Percentiles rank a stretch among this genome's conserved stretches.
Evolutionary conservation across 495 filamentous ascomycete genomes (phyloP).

Genomic region (Aspergillus cavernicola): DNA sequence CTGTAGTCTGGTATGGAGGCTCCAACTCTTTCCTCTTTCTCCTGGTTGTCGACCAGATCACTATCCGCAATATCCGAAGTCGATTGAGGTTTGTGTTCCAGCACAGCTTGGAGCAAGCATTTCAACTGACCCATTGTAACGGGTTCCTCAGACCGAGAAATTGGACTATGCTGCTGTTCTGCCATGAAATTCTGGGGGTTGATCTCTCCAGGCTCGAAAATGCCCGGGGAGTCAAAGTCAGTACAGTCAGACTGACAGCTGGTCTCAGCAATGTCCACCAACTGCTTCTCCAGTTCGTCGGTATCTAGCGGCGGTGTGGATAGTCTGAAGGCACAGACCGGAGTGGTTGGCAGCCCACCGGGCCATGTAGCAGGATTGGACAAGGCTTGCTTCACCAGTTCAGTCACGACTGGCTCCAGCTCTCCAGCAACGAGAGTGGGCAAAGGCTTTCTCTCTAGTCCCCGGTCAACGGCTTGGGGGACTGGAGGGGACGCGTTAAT

Average conservation of each 20-base stretch:
- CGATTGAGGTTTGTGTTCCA: neutral
- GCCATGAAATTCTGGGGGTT: neutral
- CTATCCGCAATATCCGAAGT: neutral
- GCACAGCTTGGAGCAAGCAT: neutral
- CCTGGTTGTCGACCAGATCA: neutral
- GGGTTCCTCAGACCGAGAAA: neutral
- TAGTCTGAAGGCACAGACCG: neutral
- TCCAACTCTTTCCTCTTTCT: neutral
- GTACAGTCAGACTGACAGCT: slow-evolving; percentile 2
- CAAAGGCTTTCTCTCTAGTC: neutral
- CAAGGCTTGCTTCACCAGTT: slow-evolving; percentile 1
- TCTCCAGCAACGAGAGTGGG: neutral
- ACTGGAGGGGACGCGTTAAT: slow-evolving; percentile 4
- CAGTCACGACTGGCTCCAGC: neutral
- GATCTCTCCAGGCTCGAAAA: neutral
- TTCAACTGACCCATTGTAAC: neutral
- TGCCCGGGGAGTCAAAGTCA: neutral
- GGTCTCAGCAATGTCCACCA: neutral
- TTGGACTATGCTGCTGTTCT: neutral
- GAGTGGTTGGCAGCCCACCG: neutral
- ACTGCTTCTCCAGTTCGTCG: slow-evolving; percentile 4
- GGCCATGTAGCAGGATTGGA: slow-evolving; percentile 2
- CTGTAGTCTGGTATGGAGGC: neutral
- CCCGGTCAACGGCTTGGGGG: slow-evolving; percentile 1
- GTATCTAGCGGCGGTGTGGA: neutral